Evolutionary conservation across 805 yeast species (phyloP), one percentile per base, ranked within the genome.

Genomic region (Torulaspora quercuum): DNA sequence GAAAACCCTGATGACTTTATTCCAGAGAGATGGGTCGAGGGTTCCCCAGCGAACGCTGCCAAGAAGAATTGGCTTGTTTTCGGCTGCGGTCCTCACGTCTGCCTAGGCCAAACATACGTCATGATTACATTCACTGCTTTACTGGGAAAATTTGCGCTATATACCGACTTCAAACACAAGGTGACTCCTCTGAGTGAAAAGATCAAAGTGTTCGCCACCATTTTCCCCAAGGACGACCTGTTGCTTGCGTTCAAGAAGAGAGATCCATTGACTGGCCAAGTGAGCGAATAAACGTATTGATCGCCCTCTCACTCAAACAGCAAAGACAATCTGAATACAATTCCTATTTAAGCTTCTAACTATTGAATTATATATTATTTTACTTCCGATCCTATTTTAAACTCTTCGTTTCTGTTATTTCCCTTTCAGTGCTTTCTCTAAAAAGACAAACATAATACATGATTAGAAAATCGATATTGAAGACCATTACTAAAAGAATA

Each of bases 221-320:
- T 92, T 59, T 92, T 92, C 83, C 98, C 98, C 17, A 79, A 86
- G 63, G 98, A 92, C 66, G 96, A 92, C 62, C 78, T 95, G 59
- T 76, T 85, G 48, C 67, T 92, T 60, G 69, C 79, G 51, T 90
- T 89, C 70, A 70, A 68, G 32, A 68, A 59, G 50, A 78, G 92
- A 67, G 83, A 83, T 44, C 72, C 72, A 42, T 39, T 63, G 23
- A 53, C 63, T 19, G 66, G 66, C 29, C 45, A 59, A 48, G 40
- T 52, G 24, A 34, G 31, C 20, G 58, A 55, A 33, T 55, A 41
- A 41, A 10, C 10, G 15, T 9, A 8, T 22, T n/a, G n/a, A n/a
- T n/a, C n/a, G n/a, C n/a, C n/a, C n/a, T n/a, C n/a, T n/a, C n/a
- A n/a, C n/a, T n/a, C n/a, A n/a, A n/a, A n/a, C n/a, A n/a, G n/a